phyloP scores from a whole-genome alignment of 257 asterid species.

The Henckelia pumila region DNA sequence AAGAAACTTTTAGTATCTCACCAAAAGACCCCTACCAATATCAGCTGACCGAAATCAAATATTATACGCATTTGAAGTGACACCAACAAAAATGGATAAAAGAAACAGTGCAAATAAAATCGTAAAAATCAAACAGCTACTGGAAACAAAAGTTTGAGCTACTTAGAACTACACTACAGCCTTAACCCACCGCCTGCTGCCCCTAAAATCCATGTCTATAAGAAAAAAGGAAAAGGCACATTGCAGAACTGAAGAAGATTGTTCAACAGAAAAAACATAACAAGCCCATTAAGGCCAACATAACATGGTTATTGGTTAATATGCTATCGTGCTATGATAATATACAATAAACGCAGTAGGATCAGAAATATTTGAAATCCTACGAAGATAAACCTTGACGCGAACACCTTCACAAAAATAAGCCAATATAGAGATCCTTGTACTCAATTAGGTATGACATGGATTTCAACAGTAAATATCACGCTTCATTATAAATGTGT shows the following conservation, averaged over 20 bases:
- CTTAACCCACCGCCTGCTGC: background rate
- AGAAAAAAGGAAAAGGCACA: slow-evolving; percentile 1
- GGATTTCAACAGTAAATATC: slow-evolving; percentile 2
- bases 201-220: slow-evolving; percentile 15
- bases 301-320: too few species aligned
- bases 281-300: background rate
- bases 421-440: background rate
- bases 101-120: background rate
- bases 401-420: background rate
- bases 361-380: background rate
- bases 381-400: background rate
- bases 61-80: slow-evolving; percentile 4
- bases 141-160: background rate
- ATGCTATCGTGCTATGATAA: background rate
- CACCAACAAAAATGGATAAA: slow-evolving; percentile 2
- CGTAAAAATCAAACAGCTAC: slow-evolving; percentile 8
- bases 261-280: background rate
- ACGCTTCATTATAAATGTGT: background rate
- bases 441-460: slow-evolving; percentile 6
- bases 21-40: slow-evolving; percentile 91
- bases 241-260: background rate
- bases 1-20: slow-evolving; percentile 86
- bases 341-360: background rate
- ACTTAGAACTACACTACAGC: background rate
- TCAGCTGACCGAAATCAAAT: slow-evolving; percentile 27